Evolutionary conservation across 108 stramenopile genomes (phyloP), one percentile per base, ranked within the genome.

Genomic region (Nitzschia palea): DNA sequence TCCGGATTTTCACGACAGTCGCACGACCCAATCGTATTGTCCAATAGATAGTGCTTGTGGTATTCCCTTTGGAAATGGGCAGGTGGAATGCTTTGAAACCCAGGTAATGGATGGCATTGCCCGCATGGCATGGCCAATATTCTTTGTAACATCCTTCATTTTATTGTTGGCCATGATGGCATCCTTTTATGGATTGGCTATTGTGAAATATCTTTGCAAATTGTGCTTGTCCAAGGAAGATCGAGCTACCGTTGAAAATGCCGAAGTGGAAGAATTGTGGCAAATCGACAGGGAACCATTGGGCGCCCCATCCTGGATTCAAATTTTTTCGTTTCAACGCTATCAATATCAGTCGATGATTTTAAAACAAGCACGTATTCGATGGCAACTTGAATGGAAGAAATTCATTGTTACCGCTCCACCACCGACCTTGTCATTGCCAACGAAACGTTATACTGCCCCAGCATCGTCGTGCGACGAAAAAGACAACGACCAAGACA

Each of bases 11-110:
- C 47, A 48, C 4, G 47, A 48, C 22, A 4, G 18, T n/a, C 47
- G 47, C 4, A 48, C 47, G 47, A 48, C 47, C 9, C 47, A 48
- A 12, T 48, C 47, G 17, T 48, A 48, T 48, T 48, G 47, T 48
- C 47, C 47, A 18, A 12, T 48, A 20, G 17, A 18, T 18, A 20
- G 4, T 48, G 47, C 18, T 8, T 48, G 47, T 48, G 47, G 17
- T 4, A 48, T 48, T 48, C 47, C 47, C 9, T 8, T 18, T 4
- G 47, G 22, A 12, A 18, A 48, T 12, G 37, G 10, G 22, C 47
- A 12, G 4, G 47, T 20, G 18, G 18, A 48, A 8, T 48, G 47
- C 22, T 5, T 48, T 8, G n/a, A 18, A 12, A n/a, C 47, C 18
- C 4, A 48, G 37, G 37, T 6, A 10, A 18, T 20, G 47, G 47